Evolutionary conservation across 225 moss, liverwort and hornwort species (phyloP).

Genomic region (Marchantia paleacea): DNA sequence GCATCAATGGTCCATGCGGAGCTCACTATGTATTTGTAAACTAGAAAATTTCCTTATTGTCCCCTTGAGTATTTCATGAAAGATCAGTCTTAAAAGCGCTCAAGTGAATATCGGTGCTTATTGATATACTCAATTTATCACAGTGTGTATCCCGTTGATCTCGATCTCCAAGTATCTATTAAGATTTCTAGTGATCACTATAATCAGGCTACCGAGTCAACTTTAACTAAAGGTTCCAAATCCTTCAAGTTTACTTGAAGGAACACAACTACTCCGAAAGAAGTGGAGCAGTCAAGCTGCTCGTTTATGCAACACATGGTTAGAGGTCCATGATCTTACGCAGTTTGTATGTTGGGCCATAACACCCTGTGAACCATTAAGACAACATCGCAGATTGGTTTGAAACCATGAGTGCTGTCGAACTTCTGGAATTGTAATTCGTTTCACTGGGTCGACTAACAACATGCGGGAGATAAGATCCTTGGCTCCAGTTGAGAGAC

Average conservation of each 20-base stretch:
- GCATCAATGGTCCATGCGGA: no score
- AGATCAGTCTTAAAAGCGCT: no score
- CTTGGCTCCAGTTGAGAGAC: constrained; percentile 53
- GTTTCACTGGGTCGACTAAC: constrained; percentile 60
- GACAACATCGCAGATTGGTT: constrained; percentile 46
- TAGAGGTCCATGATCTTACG: constrained; percentile 30
- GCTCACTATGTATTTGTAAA: no score
- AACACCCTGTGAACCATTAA: constrained; percentile 53
- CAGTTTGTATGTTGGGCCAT: constrained; percentile 53
- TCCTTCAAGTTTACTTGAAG: not conserved
- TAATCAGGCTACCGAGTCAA: no score
- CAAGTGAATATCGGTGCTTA: no score
- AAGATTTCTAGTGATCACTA: no score
- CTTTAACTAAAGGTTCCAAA: not conserved
- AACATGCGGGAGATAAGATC: constrained; percentile 67
- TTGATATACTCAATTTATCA: no score
- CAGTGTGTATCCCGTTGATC: no score
- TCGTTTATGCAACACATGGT: not conserved
- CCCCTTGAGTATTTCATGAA: no score
- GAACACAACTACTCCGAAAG: not conserved
- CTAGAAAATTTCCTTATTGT: no score
- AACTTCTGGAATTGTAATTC: constrained; percentile 59
- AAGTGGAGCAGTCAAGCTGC: not conserved
- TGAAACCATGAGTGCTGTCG: constrained; percentile 63
- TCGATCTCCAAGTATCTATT: no score